Evolutionary conservation across 2,329 filamentous ascomycete genomes (phyloP).

Genomic region (Leptoxyphium fumago): DNA sequence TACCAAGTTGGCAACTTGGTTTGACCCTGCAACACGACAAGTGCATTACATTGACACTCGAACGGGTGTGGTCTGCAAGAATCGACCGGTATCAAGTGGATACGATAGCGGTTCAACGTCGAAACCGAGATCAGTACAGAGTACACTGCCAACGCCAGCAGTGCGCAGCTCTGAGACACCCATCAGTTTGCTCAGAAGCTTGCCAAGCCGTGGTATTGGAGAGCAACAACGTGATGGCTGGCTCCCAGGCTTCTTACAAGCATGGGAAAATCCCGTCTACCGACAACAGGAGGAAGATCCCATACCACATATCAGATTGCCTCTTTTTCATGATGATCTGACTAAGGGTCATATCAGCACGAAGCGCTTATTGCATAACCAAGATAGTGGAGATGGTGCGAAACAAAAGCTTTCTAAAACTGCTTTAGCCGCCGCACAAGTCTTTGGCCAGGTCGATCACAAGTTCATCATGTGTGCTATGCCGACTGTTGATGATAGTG

Average conservation of each 20-base stretch:
- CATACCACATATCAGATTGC: neutral
- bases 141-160: too few species aligned
- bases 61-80: constrained; percentile 32
- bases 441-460: constrained; percentile 71
- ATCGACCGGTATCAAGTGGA: constrained; percentile 2
- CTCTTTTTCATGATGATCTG: too few species aligned
- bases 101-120: neutral
- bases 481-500: constrained; percentile 6
- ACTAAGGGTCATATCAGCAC: too few species aligned
- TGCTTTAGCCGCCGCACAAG: constrained; percentile 42
- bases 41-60: constrained; percentile 37
- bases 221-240: constrained; percentile 25
- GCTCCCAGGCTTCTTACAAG: constrained; percentile 45
- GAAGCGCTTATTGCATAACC: too few species aligned
- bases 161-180: too few species aligned
- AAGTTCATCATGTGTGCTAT: constrained; percentile 75
- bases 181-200: too few species aligned
- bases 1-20: constrained; percentile 32
- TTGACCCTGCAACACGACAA: constrained; percentile 44
- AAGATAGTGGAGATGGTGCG: too few species aligned
- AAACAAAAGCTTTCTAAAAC: constrained; percentile 25
- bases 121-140: too few species aligned
- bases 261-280: constrained; percentile 69
- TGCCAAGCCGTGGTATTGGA: neutral
- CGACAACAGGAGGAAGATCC: constrained; percentile 26